A percentile compares a stretch with the other conserved stretches of the same genome.
phyloP scores from a whole-genome alignment of 371 early-diverging fungal genomes.

The Encephalitozoon intestinalis region DNA sequence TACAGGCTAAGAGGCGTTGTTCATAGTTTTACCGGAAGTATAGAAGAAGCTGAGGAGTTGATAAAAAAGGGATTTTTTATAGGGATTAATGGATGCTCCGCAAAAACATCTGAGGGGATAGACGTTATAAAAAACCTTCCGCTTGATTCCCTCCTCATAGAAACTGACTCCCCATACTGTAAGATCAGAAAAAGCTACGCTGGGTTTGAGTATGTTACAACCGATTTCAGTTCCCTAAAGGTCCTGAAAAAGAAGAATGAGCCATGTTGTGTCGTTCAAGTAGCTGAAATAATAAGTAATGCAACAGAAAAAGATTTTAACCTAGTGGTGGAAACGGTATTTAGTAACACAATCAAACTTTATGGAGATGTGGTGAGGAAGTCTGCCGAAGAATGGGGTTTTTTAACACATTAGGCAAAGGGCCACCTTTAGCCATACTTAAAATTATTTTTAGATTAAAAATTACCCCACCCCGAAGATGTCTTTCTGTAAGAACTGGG shows the following conservation, averaged over 20 bases:
- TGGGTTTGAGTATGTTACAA: conserved; percentile 64
- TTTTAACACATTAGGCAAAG: not conserved
- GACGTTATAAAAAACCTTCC: conserved; percentile 72
- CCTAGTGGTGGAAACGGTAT: not conserved
- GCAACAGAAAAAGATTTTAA: conserved; percentile 44
- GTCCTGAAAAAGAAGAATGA: conserved; percentile 53
- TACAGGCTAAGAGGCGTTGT: conserved; percentile 68
- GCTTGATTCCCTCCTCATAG: conserved; percentile 72
- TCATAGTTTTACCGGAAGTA: conserved; percentile 77
- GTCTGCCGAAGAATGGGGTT: not conserved
- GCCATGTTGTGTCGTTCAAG: conserved; percentile 49
- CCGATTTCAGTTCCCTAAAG: not conserved
- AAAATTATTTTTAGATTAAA: conserved; percentile 1
- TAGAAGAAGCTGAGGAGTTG: conserved; percentile 68
- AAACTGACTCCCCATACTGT: conserved; percentile 75
- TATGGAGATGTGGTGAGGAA: conserved; percentile 27
- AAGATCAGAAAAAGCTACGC: conserved; percentile 77
- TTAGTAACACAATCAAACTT: conserved; percentile 31
- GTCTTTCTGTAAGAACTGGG: conserved; percentile 30
- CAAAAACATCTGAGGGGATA: conserved; percentile 75
- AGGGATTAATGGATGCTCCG: conserved; percentile 87
- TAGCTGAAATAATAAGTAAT: conserved; percentile 49
- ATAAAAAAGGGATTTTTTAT: conserved; percentile 74
- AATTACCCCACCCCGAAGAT: conserved; percentile 11
- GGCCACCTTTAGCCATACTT: not conserved